These are phyloP conservation scores for Aspergillus awamori DNA, from an alignment of 2,329 filamentous ascomycete genomes.

Conservation along the genomic window DNA sequence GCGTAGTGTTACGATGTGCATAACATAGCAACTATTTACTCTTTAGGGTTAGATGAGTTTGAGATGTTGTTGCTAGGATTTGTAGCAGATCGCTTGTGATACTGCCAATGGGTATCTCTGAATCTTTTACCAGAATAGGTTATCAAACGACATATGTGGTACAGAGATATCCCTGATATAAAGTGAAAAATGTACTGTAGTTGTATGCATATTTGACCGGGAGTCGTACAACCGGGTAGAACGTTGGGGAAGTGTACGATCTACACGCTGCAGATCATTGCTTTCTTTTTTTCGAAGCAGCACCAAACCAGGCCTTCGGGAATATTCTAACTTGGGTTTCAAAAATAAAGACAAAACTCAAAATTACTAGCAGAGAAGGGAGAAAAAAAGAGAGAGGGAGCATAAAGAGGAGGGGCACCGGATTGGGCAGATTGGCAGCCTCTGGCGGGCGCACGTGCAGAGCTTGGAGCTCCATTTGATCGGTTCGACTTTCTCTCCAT, in stretches of 20 bases:
- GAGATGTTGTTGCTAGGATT: too few relatives aligned
- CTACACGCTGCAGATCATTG: background rate
- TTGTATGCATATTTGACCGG: conserved; percentile 2
- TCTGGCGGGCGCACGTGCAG: conserved; percentile 28
- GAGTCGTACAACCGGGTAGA: conserved; percentile 1
- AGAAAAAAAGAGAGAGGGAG: background rate
- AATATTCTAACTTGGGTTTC: too few relatives aligned
- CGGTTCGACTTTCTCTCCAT: conserved; percentile 5
- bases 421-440: conserved; percentile 14
- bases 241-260: background rate
- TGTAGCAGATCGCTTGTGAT: too few relatives aligned
- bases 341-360: too few relatives aligned
- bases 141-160: background rate
- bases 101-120: background rate
- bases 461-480: conserved; percentile 21
- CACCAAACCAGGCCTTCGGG: background rate
- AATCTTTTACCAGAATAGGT: too few relatives aligned
- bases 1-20: background rate
- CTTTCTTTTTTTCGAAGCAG: background rate
- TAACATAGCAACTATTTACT: background rate
- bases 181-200: background rate
- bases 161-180: background rate
- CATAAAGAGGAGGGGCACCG: background rate
- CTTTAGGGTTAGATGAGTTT: background rate
- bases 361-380: background rate